Percentiles rank a stretch among this genome's conserved stretches.
phyloP scores from a whole-genome alignment of 306 rosid species.

The Mimosa pudica region DNA sequence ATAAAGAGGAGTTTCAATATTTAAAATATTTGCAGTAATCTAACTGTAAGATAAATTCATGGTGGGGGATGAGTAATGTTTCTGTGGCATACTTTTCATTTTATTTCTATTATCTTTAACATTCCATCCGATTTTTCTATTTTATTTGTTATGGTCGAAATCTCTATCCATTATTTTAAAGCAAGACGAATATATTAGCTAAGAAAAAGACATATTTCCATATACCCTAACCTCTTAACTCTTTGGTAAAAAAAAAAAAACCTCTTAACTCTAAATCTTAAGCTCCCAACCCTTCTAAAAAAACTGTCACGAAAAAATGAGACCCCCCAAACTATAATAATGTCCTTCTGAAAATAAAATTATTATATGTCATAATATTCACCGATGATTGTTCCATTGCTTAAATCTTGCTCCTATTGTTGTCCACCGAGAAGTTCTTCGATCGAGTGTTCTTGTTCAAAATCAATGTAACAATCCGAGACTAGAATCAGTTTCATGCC shows the following conservation, averaged over 20 bases:
- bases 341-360: background rate
- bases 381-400: background rate
- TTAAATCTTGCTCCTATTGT: background rate
- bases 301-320: background rate
- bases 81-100: background rate
- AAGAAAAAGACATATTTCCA: background rate
- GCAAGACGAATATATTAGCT: background rate
- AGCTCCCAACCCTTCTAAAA: background rate
- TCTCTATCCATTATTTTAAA: background rate
- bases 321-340: background rate
- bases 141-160: background rate
- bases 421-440: slow-evolving; percentile 15
- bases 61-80: background rate
- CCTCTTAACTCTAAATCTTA: background rate
- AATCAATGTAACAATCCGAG: slow-evolving; percentile 93
- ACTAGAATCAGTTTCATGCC: slow-evolving; percentile 67
- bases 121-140: background rate
- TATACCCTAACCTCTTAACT: background rate
- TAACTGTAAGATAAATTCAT: too few relatives aligned
- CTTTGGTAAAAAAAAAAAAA: background rate
- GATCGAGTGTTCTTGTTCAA: slow-evolving; percentile 38
- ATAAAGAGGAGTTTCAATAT: too few relatives aligned
- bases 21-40: too few relatives aligned
- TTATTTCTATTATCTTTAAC: background rate
- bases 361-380: background rate